Percentiles rank a stretch among this genome's conserved stretches.
These are phyloP conservation scores for Hanseniaspora lachancei DNA, from an alignment of 805 yeast genomes.

Conservation along the genomic window DNA sequence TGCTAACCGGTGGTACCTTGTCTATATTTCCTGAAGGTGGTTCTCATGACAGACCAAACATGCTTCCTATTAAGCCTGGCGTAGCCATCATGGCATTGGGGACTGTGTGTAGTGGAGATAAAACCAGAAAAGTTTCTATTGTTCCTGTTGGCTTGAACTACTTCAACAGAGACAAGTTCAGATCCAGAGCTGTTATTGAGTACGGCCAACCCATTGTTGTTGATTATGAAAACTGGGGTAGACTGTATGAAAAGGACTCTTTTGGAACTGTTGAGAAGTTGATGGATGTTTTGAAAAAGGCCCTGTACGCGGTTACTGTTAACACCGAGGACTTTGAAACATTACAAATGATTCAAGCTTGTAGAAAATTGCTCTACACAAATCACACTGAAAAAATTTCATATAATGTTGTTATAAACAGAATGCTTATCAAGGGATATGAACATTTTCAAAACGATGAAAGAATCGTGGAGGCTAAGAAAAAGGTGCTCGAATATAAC, in stretches of 20 bases:
- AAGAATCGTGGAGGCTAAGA: conserved; percentile 44
- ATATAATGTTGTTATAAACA: conserved; percentile 76
- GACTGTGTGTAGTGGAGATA: conserved; percentile 59
- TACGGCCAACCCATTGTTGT: conserved; percentile 81
- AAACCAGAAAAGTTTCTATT: conserved; percentile 64
- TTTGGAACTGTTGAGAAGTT: conserved; percentile 63
- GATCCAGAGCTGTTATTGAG: conserved; percentile 90
- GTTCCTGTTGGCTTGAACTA: conserved; percentile 97
- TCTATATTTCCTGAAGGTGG: conserved; percentile 99
- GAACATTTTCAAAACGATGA: conserved; percentile 55
- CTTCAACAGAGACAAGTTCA: conserved; percentile 87
- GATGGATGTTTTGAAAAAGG: conserved; percentile 56
- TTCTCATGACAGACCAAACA: conserved; percentile 85
- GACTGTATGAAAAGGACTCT: conserved; percentile 51
- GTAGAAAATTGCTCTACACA: conserved; percentile 46
- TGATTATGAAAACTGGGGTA: conserved; percentile 43
- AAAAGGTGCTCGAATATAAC: conserved; percentile 60
- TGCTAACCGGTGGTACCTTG: conserved; percentile 64
- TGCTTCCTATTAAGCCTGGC: conserved; percentile 89
- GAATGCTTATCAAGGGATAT: conserved; percentile 75
- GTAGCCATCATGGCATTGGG: conserved; percentile 97
- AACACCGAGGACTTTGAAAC: conserved; percentile 83
- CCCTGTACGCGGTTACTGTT: conserved; percentile 73
- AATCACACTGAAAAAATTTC: conserved; percentile 60
- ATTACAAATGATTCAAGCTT: conserved; percentile 78